Percentiles rank a stretch among this genome's conserved stretches.
Conservation (phyloP, 129 eudicot species). For the Cynara cardunculus region DNA sequence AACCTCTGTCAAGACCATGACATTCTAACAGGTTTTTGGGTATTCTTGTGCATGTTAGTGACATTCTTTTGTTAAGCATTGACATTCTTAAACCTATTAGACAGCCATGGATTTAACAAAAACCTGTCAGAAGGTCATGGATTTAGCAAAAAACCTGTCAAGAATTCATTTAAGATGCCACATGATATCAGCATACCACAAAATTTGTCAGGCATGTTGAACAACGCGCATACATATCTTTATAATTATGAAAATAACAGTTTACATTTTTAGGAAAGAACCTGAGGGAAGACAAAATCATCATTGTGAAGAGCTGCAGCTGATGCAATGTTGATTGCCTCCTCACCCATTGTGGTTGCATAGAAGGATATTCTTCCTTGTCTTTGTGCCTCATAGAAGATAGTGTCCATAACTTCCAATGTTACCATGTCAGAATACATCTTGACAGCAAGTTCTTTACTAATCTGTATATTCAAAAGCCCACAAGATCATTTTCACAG, state of each 20-base stretch:
- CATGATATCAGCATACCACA: no score
- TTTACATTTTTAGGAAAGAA: neutral
- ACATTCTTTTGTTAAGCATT: no score
- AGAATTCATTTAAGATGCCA: no score
- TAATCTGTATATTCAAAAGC: conserved; percentile 39
- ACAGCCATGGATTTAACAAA: no score
- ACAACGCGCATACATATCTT: no score
- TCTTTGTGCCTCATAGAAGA: conserved; percentile 84
- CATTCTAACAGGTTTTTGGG: no score
- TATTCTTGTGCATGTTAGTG: no score
- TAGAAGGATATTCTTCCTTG: conserved; percentile 90
- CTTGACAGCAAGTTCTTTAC: conserved; percentile 58
- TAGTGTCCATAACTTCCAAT: conserved; percentile 73
- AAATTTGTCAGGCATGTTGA: no score
- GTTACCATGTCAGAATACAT: conserved; percentile 76
- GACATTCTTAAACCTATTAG: no score
- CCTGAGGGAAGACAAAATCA: conserved; percentile 90
- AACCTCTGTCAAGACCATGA: neutral
- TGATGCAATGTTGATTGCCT: conserved; percentile 88
- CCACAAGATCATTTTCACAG: neutral
- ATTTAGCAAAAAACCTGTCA: no score
- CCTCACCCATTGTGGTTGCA: conserved; percentile 78
- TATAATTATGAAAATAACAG: no score
- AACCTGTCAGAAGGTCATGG: no score
- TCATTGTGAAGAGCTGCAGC: conserved; percentile 74